phyloP scores from a whole-genome alignment of 2,329 filamentous ascomycete genomes.

The Aspergillus fumigatiaffinis region DNA sequence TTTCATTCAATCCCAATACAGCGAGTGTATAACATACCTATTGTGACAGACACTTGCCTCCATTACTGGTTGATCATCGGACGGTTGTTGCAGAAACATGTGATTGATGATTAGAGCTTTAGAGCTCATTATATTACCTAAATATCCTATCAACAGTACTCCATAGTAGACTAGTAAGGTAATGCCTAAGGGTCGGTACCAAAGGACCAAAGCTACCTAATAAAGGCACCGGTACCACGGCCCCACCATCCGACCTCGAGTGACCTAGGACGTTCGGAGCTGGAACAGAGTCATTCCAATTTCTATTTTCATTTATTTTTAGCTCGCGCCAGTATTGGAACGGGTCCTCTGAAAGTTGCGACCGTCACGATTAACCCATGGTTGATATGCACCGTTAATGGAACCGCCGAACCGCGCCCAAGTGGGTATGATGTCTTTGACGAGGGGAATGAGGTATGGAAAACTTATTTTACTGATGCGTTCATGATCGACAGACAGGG shows the following conservation, averaged over 20 bases:
- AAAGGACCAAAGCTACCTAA: background rate
- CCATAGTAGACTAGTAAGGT: no score
- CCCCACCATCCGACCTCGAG: conserved; percentile 28
- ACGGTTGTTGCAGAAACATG: background rate
- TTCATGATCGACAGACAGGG: background rate
- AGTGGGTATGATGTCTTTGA: background rate
- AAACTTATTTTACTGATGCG: background rate
- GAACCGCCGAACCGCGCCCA: background rate
- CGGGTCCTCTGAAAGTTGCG: background rate
- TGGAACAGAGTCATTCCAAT: background rate
- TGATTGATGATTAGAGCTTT: background rate
- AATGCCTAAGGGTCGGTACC: background rate
- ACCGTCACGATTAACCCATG: background rate
- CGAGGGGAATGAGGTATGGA: background rate
- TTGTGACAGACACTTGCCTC: background rate
- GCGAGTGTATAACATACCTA: background rate
- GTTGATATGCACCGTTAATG: background rate
- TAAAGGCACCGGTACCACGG: conserved; percentile 16
- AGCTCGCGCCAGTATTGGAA: background rate
- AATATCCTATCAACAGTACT: background rate
- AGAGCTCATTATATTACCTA: background rate
- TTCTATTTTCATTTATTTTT: background rate
- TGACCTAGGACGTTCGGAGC: background rate
- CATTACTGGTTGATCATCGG: background rate
- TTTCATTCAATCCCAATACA: background rate